phyloP scores from a whole-genome alignment of 768 basidiomycete genomes.

The Lanmaoa pseudosensibilis region DNA sequence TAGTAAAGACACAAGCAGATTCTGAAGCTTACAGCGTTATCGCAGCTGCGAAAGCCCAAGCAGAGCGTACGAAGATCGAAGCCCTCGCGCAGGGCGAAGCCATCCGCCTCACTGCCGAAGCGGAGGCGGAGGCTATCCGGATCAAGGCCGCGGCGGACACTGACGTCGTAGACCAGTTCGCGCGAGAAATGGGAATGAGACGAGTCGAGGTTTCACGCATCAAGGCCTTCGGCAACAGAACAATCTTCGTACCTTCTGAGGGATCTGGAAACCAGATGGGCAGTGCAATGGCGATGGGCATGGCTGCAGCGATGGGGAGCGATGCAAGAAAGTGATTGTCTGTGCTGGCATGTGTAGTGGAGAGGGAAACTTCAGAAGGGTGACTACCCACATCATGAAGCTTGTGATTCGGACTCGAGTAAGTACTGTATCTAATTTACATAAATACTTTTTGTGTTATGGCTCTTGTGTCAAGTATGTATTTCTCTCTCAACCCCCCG shows the following conservation, averaged over 20 bases:
- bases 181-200: slow-evolving; percentile 73
- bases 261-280: slow-evolving; percentile 58
- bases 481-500: neutral
- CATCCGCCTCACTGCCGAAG: slow-evolving; percentile 70
- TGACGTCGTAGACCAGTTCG: slow-evolving; percentile 60
- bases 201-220: slow-evolving; percentile 65
- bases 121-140: slow-evolving; percentile 68
- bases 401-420: neutral
- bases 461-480: neutral
- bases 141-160: slow-evolving; percentile 66
- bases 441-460: neutral
- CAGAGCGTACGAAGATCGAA: slow-evolving; percentile 63
- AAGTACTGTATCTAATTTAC: neutral
- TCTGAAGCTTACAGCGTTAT: slow-evolving; percentile 73
- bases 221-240: slow-evolving; percentile 64
- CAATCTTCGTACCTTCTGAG: slow-evolving; percentile 70
- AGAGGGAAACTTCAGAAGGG: too few relatives aligned
- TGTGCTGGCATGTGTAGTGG: neutral
- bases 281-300: slow-evolving; percentile 61
- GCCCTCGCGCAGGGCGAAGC: slow-evolving; percentile 79
- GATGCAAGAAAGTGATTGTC: slow-evolving; percentile 16
- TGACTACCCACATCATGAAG: neutral
- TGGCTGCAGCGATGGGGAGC: slow-evolving; percentile 65
- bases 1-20: slow-evolving; percentile 61
- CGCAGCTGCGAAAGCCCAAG: slow-evolving; percentile 72